These are phyloP conservation scores for Stylonectria norvegica DNA, from an alignment of 2,329 filamentous ascomycete genomes.

Conservation along the genomic window DNA sequence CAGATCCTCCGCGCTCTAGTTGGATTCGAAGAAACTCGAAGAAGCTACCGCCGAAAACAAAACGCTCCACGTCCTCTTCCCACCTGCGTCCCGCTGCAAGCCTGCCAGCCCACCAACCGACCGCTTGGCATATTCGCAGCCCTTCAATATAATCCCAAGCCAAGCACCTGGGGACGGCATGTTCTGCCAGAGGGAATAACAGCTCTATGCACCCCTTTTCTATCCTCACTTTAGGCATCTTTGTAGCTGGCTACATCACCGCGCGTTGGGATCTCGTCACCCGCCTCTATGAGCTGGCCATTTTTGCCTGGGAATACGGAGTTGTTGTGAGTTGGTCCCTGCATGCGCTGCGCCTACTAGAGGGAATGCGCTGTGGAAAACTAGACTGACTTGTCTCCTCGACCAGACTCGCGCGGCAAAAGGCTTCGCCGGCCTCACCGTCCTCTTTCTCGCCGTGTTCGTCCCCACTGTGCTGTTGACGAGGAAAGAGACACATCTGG, in stretches of 20 bases:
- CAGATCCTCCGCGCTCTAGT: too few relatives aligned
- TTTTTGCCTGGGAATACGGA: conserved; percentile 98
- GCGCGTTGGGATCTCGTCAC: conserved; percentile 98
- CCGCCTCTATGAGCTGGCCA: conserved; percentile 90
- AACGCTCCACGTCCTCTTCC: too few relatives aligned
- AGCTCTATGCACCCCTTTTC: conserved; percentile 96
- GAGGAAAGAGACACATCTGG: conserved; percentile 72
- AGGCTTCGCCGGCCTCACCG: conserved; percentile 76
- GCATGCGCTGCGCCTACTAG: neutral
- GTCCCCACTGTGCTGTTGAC: conserved; percentile 83
- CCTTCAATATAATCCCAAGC: conserved; percentile 1
- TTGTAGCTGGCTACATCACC: conserved; percentile 99
- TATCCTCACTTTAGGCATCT: conserved; percentile 91
- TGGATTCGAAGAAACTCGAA: too few relatives aligned
- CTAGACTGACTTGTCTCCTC: neutral
- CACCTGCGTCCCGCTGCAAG: conserved; percentile 10
- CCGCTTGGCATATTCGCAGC: conserved; percentile 20
- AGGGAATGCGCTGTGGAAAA: neutral
- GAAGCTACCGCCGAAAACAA: too few relatives aligned
- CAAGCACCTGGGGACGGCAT: conserved; percentile 37
- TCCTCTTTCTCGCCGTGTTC: conserved; percentile 80
- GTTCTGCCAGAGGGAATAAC: conserved; percentile 40
- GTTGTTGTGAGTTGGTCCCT: conserved; percentile 71
- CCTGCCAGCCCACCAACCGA: conserved; percentile 18
- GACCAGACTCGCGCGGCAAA: conserved; percentile 76